Evolutionary conservation across 2,329 filamentous ascomycete species (phyloP).

Genomic region (Colletotrichum tamarilloi): DNA sequence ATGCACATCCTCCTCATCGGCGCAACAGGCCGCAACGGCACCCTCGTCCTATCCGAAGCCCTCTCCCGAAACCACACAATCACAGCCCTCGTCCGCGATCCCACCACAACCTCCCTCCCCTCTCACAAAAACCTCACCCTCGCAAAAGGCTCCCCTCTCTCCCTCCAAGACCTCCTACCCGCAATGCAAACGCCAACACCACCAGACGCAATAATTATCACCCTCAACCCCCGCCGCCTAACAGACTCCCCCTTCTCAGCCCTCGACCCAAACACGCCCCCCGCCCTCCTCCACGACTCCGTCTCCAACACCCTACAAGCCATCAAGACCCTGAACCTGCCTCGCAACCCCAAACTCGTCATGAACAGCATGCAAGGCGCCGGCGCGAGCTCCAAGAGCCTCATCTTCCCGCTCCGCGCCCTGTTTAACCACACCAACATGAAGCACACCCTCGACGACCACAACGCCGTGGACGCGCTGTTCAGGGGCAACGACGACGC

Average conservation of each 20-base stretch:
- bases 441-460: constrained; percentile 57
- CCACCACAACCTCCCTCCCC: constrained; percentile 42
- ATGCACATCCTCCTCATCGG: constrained; percentile 61
- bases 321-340: constrained; percentile 48
- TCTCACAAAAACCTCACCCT: constrained; percentile 48
- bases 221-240: constrained; percentile 58
- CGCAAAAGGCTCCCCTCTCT: constrained; percentile 51
- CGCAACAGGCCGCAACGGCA: constrained; percentile 59
- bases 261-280: constrained; percentile 46
- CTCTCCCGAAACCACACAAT: constrained; percentile 54
- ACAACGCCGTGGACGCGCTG: constrained; percentile 56
- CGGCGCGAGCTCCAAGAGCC: constrained; percentile 54
- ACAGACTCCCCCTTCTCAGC: constrained; percentile 60
- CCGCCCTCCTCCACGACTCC: constrained; percentile 58
- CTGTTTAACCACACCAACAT: constrained; percentile 61
- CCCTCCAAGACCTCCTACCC: constrained; percentile 47
- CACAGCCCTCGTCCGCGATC: constrained; percentile 57
- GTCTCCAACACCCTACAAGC: constrained; percentile 48
- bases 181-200: constrained; percentile 44
- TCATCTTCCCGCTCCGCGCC: constrained; percentile 53
- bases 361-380: constrained; percentile 63
- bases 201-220: constrained; percentile 56
- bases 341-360: constrained; percentile 52
- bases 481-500: constrained; percentile 47
- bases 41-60: constrained; percentile 52